A percentile compares a stretch with the other conserved stretches of the same genome.
These are phyloP conservation scores for Saccharum hybrid DNA, from an alignment of 202 grass and related monocot genomes.

Conservation along the genomic window DNA sequence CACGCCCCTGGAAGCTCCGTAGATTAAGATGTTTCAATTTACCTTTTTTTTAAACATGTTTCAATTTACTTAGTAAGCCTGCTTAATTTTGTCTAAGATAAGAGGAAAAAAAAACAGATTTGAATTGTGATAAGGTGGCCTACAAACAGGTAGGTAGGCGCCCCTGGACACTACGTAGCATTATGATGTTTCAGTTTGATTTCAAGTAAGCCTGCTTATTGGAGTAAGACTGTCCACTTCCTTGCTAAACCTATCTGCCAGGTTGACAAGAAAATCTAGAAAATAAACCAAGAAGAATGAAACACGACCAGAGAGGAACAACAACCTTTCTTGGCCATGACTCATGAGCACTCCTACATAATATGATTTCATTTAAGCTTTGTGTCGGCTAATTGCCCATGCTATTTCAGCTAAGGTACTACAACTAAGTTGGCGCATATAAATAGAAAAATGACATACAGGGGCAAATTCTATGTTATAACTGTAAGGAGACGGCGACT, in stretches of 20 bases:
- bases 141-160: background rate
- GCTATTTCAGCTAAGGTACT: constrained; percentile 42
- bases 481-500: constrained; percentile 21
- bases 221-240: background rate
- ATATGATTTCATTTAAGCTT: constrained; percentile 27
- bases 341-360: constrained; percentile 24
- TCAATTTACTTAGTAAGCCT: background rate
- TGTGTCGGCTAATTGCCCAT: constrained; percentile 15
- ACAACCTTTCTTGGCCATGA: background rate
- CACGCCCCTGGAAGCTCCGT: background rate
- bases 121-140: background rate
- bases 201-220: background rate
- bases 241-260: background rate
- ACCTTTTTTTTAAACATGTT: too few species aligned
- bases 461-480: constrained; percentile 37
- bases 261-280: background rate
- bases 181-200: background rate
- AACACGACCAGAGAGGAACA: background rate
- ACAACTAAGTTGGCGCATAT: constrained; percentile 30
- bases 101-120: too few species aligned
- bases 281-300: background rate
- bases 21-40: background rate
- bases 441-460: constrained; percentile 39
- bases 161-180: background rate
- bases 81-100: background rate